Base-by-base conservation (phyloP, 139 green algal genomes). In the Chlamydomonas applanata region DNA sequence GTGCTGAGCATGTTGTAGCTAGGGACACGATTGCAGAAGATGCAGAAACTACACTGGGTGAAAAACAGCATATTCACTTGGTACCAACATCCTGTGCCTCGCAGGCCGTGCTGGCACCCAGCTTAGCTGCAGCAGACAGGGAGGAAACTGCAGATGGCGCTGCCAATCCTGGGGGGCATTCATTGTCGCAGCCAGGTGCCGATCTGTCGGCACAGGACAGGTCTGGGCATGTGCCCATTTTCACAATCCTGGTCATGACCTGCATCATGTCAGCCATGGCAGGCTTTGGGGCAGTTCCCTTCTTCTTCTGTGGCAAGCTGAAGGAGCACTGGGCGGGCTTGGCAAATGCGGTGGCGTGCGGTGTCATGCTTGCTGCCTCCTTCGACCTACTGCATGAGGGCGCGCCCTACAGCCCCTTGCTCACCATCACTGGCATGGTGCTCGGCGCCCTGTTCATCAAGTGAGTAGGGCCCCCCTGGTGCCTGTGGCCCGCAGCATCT, bases 371-470 rank as follows among this genome's bases (percentile, higher is more conserved):
- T 35, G 93, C 95, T 1, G 93, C 93, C 14, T 93, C 82, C 69
- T 99, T 98, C 79, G 96, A 97, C 71, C 87, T 99, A 20, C 75
- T 99, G 14, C 89, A 96, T 56, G 96, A 98, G 77, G 88, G 86
- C 56, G 90, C 89, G 66, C 78, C 82, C 1, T 93, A 97, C 70
- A 90, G 88, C 17, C 79, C 80, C 3, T 32, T 32, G 2, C 76
- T 93, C 49, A 82, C 91, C 11, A 80, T 95, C 13, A 19, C 79
- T 1, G 92, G 93, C 19, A 84, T 97, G 75, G 40, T 95, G 44
- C 59, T 90, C 44, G 93, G 93, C 32, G 89, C 84, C 17, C 24
- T 90, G 25, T 95, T 95, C 81, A 95, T 95, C 70, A 88, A 84
- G 74, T 74, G 61, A 19, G 67, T 62, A 4, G 20, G 46, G 34